These are phyloP conservation scores for Pseudotsuga menziesii DNA, from an alignment of 75 land plant species.

Conservation along the genomic window DNA sequence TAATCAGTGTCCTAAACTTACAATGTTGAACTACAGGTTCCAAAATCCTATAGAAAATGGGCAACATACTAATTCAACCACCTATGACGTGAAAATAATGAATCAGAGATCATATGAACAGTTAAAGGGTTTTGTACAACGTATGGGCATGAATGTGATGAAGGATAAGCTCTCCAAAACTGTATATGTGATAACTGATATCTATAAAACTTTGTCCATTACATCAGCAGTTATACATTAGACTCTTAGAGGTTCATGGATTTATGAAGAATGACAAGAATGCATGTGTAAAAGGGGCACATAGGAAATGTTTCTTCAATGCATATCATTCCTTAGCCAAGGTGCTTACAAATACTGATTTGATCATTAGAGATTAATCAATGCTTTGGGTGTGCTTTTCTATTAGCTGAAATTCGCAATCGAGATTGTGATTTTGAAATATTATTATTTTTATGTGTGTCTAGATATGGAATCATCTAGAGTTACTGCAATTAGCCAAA, in stretches of 20 bases:
- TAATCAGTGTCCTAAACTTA: background rate
- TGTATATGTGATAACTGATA: conserved; percentile 85
- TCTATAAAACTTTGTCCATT: conserved; percentile 82
- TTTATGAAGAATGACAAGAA: conserved; percentile 36
- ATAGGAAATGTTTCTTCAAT: conserved; percentile 62
- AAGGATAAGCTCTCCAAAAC: conserved; percentile 91
- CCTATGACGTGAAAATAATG: conserved; percentile 88
- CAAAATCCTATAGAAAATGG: conserved; percentile 98
- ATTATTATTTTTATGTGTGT: background rate
- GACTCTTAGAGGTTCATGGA: conserved; percentile 67
- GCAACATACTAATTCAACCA: conserved; percentile 85
- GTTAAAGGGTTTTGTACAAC: conserved; percentile 90
- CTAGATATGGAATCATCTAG: too few relatives aligned
- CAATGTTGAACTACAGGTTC: conserved; percentile 48
- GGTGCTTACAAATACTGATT: conserved; percentile 34
- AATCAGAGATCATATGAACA: conserved; percentile 94
- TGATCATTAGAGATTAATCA: background rate
- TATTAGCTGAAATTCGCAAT: background rate
- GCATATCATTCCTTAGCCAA: conserved; percentile 92
- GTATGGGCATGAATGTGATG: conserved; percentile 84
- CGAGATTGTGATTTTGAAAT: background rate
- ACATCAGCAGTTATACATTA: conserved; percentile 70
- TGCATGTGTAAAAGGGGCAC: conserved; percentile 31
- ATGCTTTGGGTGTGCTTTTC: background rate
- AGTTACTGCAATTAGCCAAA: too few relatives aligned